phyloP scores from a whole-genome alignment of 2,329 filamentous ascomycete species.

The Diaporthe nobilis region DNA sequence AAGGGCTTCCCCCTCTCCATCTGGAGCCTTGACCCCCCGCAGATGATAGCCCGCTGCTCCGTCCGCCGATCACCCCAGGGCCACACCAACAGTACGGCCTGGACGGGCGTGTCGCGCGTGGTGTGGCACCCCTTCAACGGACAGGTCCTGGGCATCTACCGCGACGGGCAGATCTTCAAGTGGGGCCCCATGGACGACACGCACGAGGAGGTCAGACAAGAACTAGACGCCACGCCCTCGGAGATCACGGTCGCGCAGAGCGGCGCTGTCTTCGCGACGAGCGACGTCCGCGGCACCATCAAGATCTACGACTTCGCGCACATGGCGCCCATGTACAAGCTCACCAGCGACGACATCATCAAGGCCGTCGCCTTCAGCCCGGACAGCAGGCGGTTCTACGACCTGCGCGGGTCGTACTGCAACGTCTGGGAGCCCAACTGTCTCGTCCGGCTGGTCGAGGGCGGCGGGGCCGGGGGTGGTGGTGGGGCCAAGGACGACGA shows the following conservation, averaged over 20 bases:
- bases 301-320: constrained; percentile 44
- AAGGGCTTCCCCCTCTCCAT: constrained; percentile 34
- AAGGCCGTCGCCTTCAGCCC: constrained; percentile 43
- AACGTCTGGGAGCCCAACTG: constrained; percentile 47
- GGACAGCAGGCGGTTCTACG: constrained; percentile 44
- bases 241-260: constrained; percentile 39
- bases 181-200: constrained; percentile 45
- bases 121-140: constrained; percentile 45
- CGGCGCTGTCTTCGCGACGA: constrained; percentile 43
- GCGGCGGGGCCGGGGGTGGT: not conserved
- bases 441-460: constrained; percentile 41
- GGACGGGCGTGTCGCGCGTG: constrained; percentile 39
- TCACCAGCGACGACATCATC: constrained; percentile 42
- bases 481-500: not conserved
- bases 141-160: constrained; percentile 45
- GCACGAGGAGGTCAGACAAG: constrained; percentile 43
- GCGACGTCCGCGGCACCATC: constrained; percentile 40
- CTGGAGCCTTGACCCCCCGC: constrained; percentile 42
- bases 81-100: not conserved
- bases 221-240: constrained; percentile 30
- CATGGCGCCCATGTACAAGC: constrained; percentile 44
- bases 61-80: constrained; percentile 26
- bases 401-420: constrained; percentile 44
- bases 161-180: constrained; percentile 46
- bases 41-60: constrained; percentile 44